These are phyloP conservation scores for Xerocomellus amylosporus DNA, from an alignment of 768 basidiomycete genomes.

Conservation along the genomic window DNA sequence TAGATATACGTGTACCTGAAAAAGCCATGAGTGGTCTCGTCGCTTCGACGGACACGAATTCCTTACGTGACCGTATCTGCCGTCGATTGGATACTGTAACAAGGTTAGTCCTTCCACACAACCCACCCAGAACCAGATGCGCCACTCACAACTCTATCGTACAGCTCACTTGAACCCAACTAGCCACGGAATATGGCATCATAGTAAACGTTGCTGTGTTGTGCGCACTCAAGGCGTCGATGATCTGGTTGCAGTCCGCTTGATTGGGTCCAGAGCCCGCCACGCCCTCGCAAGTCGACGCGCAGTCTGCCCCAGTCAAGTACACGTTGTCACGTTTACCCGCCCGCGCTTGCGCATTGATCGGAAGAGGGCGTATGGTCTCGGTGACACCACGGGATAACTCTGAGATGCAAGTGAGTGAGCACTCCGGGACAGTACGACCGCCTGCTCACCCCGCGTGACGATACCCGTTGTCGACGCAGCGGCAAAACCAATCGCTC, in stretches of 20 bases:
- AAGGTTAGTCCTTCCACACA: not conserved
- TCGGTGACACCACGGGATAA: not conserved
- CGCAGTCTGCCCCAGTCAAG: slow-evolving; percentile 1
- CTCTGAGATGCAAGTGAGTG: not conserved
- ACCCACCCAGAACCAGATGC: not conserved
- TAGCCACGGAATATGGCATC: not conserved
- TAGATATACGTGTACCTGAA: slow-evolving; percentile 4
- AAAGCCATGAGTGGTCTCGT: not conserved
- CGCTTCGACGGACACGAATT: not conserved
- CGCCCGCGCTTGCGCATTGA: not conserved
- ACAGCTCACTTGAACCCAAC: slow-evolving; percentile 4
- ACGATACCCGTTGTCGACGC: not conserved
- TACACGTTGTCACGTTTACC: not conserved
- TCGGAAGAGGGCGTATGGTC: not conserved
- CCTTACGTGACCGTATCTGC: slow-evolving; percentile 2
- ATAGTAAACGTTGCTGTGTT: not conserved
- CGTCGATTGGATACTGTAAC: slow-evolving; percentile 3
- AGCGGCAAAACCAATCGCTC: not conserved
- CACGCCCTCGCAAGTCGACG: not conserved
- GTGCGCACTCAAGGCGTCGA: not conserved
- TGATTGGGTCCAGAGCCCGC: slow-evolving; percentile 6
- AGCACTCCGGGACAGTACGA: not conserved
- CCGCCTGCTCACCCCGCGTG: not conserved
- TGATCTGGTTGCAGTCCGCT: slow-evolving; percentile 3
- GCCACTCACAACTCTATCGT: slow-evolving; percentile 5